phyloP scores from a whole-genome alignment of 139 green algal species.

The Ulvella scutata region DNA sequence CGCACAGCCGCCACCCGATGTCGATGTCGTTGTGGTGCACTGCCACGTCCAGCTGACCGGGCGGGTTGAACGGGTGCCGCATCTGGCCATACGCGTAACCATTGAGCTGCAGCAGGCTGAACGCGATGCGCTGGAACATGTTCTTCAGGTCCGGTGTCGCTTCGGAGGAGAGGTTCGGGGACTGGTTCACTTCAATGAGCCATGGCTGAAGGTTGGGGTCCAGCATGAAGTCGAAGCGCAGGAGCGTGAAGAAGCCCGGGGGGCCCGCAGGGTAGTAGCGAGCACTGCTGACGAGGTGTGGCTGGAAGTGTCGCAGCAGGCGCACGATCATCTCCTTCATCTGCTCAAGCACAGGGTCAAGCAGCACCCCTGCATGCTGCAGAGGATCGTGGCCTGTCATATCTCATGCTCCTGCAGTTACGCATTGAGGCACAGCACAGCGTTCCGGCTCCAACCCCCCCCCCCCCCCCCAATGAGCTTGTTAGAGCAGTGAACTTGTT shows the following conservation, averaged over 20 bases:
- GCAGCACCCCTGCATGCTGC: slow-evolving; percentile 6
- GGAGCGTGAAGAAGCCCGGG: slow-evolving; percentile 15
- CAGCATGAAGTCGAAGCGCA: slow-evolving; percentile 20
- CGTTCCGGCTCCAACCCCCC: no score
- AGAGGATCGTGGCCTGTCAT: no score
- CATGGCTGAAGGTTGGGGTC: slow-evolving; percentile 18
- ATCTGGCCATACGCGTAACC: slow-evolving; percentile 2
- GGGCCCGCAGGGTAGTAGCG: slow-evolving; percentile 5
- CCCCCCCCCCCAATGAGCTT: no score
- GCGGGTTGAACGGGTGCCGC: slow-evolving; percentile 5
- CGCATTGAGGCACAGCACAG: no score
- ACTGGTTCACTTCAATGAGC: slow-evolving; percentile 23
- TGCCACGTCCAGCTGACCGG: background rate
- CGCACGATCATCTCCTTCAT: slow-evolving; percentile 4
- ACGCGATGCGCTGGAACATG: slow-evolving; percentile 13
- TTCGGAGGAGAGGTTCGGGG: slow-evolving; percentile 14
- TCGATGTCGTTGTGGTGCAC: slow-evolving; percentile 13
- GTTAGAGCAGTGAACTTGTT: no score
- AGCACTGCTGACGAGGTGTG: background rate
- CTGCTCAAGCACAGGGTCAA: slow-evolving; percentile 4
- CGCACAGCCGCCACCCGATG: slow-evolving; percentile 11
- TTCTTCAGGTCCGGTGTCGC: slow-evolving; percentile 4
- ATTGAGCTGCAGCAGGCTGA: slow-evolving; percentile 8
- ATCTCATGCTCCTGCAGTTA: no score
- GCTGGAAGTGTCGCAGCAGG: slow-evolving; percentile 1